Percentiles rank a stretch among this genome's conserved stretches.
phyloP scores from a whole-genome alignment of 2,329 filamentous ascomycete species.

The Aspergillus uvarum region DNA sequence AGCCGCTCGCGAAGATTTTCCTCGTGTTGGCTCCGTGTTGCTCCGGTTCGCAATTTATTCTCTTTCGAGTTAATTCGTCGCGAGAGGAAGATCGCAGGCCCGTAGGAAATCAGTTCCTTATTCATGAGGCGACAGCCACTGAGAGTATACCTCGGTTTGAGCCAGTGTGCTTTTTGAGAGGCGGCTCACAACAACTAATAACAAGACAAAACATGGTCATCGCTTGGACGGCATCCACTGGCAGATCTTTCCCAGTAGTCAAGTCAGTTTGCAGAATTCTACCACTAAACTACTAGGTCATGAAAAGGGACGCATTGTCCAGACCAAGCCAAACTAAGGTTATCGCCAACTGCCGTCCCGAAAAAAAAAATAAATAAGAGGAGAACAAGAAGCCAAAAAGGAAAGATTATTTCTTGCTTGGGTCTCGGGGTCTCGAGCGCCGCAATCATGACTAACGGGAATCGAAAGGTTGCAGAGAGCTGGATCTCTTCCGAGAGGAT shows the following conservation, averaged over 20 bases:
- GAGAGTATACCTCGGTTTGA: background rate
- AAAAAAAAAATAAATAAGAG: background rate
- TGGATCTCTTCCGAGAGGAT: constrained; percentile 15
- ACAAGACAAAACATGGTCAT: background rate
- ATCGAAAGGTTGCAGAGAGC: background rate
- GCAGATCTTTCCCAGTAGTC: background rate
- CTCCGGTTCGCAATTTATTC: background rate
- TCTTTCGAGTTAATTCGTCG: background rate
- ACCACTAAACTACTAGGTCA: constrained; percentile 3
- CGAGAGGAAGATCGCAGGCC: background rate
- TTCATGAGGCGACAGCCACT: background rate
- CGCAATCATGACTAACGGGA: constrained; percentile 6
- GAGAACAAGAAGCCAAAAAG: too few relatives aligned
- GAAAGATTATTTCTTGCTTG: too few relatives aligned
- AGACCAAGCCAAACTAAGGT: constrained; percentile 20
- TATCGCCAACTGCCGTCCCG: constrained; percentile 25
- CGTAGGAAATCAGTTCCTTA: background rate
- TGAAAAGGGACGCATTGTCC: constrained; percentile 13
- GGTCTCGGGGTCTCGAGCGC: background rate
- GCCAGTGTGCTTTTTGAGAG: background rate
- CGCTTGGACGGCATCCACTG: background rate
- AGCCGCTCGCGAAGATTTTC: background rate
- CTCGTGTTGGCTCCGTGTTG: background rate
- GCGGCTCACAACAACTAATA: background rate
- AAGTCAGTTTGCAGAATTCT: background rate